Base-by-base conservation (phyloP, 2,329 filamentous ascomycete species). In the Paecilomyces sp. region DNA sequence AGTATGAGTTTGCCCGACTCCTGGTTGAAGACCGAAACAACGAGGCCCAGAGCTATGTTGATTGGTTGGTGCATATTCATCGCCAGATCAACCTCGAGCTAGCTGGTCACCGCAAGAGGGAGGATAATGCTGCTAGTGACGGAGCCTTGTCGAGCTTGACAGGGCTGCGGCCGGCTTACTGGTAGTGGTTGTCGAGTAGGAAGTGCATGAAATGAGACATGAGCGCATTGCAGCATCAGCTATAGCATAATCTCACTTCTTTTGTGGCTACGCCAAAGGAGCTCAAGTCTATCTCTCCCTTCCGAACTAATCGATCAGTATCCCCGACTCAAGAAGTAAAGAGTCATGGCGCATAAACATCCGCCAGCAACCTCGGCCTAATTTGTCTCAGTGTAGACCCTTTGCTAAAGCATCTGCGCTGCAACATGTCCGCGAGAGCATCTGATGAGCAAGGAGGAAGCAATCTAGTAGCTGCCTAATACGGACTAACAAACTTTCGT, bases 41-140 rank as follows among this genome's bases (percentile, higher is more conserved):
- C 66, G 94, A 99, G 78, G 94, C 94, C 36, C 92, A 96, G 77
- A 96, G 90, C 72, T 99, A 97, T 75, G 94, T 97, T 34, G 94
- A 99, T 77, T 99, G 94, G 94, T 81, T 99, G 69, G 94, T 99
- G 60, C 90, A 96, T 75, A 83, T 97, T 63, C 94, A 99, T 77
- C 88, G 93, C 68, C 88, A 90, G 66, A 94, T 99, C 64, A 92
- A 96, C 72, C 81, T 96, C 64, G 94, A 99, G 83, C 74, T 85
- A 65, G 80, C 81, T 55, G 79, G 79, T 36, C 79, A 80, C 62
- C 74, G 78, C 57, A 79, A 78, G 66, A 77, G 76, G 61, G 77
- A 79, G n/a, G 77, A 80, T 50, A 69, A 66, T 11, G 69, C 68
- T 50, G 62, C 71, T 13, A 66, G 68, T 50, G 67, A 79, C 61